Conservation (phyloP, 2,329 filamentous ascomycete species). For the Claviceps fusiformis region DNA sequence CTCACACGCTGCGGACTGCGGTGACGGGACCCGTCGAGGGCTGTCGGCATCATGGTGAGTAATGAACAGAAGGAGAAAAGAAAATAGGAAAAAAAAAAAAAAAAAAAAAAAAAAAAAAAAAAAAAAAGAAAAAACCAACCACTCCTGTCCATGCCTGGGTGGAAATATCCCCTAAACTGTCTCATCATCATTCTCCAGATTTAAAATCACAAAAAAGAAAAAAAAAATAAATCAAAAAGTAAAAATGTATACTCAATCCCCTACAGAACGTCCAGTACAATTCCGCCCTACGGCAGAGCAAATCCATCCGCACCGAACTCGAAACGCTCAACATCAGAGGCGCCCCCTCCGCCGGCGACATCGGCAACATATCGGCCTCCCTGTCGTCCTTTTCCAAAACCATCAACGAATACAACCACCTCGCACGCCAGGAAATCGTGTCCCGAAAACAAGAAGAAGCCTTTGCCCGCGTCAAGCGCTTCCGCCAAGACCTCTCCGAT, state of each 20-base stretch:
- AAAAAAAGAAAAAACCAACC: too few relatives aligned
- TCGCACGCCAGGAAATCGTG: slow-evolving; percentile 80
- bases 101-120: background rate
- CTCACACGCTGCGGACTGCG: background rate
- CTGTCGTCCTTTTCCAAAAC: slow-evolving; percentile 73
- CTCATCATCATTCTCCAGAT: background rate
- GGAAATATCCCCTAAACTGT: too few relatives aligned
- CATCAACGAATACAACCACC: slow-evolving; percentile 77
- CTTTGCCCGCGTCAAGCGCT: slow-evolving; percentile 69
- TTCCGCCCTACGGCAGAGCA: slow-evolving; percentile 71
- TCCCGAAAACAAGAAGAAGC: slow-evolving; percentile 87
- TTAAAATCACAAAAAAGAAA: background rate
- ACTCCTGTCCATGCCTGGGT: too few relatives aligned
- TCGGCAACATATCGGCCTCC: slow-evolving; percentile 64
- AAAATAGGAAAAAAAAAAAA: background rate
- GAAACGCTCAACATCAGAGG: slow-evolving; percentile 53
- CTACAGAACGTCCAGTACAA: slow-evolving; percentile 71
- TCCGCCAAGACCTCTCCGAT: slow-evolving; percentile 67
- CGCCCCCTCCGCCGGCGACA: slow-evolving; percentile 40
- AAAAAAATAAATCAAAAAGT: background rate
- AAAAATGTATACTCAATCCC: background rate
- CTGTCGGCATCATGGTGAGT: background rate
- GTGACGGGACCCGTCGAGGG: background rate
- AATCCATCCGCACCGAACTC: slow-evolving; percentile 64
- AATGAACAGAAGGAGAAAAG: background rate